A percentile compares a stretch with the other conserved stretches of the same genome.
Conservation (phyloP, 495 filamentous ascomycete species). For the Podospora pseudocomata region DNA sequence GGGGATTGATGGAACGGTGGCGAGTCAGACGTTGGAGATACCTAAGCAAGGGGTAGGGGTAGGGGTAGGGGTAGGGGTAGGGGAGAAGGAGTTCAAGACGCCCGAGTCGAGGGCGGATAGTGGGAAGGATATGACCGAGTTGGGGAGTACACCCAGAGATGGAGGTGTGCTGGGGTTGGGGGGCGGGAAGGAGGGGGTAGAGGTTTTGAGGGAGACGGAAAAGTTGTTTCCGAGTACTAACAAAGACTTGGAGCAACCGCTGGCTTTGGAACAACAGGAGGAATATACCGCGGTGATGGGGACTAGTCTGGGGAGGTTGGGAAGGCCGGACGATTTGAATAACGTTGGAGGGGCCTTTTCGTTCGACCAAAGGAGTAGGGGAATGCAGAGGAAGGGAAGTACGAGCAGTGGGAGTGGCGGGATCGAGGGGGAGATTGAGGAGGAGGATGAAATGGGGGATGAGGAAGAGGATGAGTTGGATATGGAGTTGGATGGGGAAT, state of each 20-base stretch:
- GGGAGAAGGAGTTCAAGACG: constrained; percentile 7
- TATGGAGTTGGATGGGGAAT: not conserved
- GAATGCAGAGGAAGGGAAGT: not conserved
- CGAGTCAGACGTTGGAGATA: not conserved
- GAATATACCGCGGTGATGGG: not conserved
- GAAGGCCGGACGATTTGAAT: not conserved
- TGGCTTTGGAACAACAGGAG: not conserved
- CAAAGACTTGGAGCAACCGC: not conserved
- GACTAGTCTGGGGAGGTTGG: not conserved
- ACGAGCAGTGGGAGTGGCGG: not conserved
- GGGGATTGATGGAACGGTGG: not conserved
- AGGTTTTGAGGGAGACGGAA: not conserved
- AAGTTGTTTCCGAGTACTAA: not conserved
- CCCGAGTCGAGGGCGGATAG: constrained; percentile 19
- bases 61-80: not conserved
- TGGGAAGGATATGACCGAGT: constrained; percentile 24
- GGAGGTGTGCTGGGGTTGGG: not conserved
- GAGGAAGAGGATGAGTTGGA: not conserved
- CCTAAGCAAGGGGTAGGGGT: not conserved
- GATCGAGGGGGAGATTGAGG: not conserved
- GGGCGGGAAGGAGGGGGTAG: not conserved
- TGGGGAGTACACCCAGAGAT: constrained; percentile 9
- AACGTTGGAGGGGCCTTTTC: not conserved
- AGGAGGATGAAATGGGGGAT: not conserved
- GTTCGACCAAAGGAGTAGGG: not conserved